Percentiles rank a stretch among this genome's conserved stretches.
These are phyloP conservation scores for Periconia digitata DNA, from an alignment of 2,329 filamentous ascomycete species.

Conservation along the genomic window DNA sequence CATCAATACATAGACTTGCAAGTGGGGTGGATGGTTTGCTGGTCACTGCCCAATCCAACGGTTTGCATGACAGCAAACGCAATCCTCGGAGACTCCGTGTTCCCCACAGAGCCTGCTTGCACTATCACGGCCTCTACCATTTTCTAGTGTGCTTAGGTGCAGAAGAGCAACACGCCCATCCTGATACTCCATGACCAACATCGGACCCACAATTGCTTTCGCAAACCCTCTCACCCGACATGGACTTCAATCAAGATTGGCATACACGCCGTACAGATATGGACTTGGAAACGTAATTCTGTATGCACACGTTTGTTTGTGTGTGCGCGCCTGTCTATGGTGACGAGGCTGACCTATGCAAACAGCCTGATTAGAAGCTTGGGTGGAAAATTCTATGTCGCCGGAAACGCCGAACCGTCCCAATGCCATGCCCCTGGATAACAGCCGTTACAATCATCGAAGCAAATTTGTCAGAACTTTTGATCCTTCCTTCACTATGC, in stretches of 20 bases:
- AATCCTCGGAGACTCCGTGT: neutral
- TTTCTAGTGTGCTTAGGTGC: neutral
- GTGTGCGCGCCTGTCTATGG: neutral
- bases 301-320: neutral
- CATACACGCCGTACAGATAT: neutral
- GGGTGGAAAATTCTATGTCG: constrained; percentile 1
- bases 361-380: constrained; percentile 2
- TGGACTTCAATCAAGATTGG: neutral
- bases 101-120: neutral
- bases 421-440: constrained; percentile 13
- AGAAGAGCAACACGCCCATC: too few species aligned
- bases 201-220: neutral
- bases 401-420: constrained; percentile 28
- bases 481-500: constrained; percentile 16
- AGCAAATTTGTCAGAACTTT: neutral
- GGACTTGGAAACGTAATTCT: neutral
- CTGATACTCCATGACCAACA: too few species aligned
- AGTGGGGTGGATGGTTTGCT: neutral
- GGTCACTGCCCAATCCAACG: neutral
- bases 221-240: neutral
- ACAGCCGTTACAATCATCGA: constrained; percentile 6
- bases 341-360: neutral
- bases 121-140: neutral
- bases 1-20: neutral
- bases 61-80: too few species aligned